Conservation (phyloP, 2,329 filamentous ascomycete species). For the Arthrobotrys megalospora region DNA sequence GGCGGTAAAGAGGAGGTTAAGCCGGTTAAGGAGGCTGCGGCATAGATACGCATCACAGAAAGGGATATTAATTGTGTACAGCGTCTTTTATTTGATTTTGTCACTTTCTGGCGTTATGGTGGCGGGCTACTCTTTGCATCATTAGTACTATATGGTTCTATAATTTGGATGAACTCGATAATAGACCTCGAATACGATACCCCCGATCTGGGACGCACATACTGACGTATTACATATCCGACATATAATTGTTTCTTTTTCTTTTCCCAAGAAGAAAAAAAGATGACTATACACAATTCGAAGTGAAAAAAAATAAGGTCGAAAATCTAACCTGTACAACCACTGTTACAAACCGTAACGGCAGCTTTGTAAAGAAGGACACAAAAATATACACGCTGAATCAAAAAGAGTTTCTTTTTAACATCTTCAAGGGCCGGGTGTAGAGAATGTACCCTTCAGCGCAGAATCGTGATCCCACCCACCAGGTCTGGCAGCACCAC, state of each 20-base stretch:
- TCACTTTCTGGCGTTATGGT: slow-evolving; percentile 45
- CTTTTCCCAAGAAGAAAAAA: background rate
- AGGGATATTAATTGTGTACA: background rate
- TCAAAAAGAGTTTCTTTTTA: slow-evolving; percentile 11
- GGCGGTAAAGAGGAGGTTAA: slow-evolving; percentile 81
- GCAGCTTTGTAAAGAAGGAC: slow-evolving; percentile 17
- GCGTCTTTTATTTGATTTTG: background rate
- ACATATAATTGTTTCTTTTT: slow-evolving; percentile 30
- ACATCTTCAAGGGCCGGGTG: slow-evolving; percentile 75
- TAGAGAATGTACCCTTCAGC: slow-evolving; percentile 84
- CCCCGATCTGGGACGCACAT: background rate
- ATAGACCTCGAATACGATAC: slow-evolving; percentile 28
- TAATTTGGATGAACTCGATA: slow-evolving; percentile 11
- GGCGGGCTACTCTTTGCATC: slow-evolving; percentile 10
- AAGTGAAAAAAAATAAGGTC: slow-evolving; percentile 13
- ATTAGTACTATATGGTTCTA: background rate
- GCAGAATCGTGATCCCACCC: slow-evolving; percentile 85
- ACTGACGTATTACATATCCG: slow-evolving; percentile 20
- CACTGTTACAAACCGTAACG: background rate
- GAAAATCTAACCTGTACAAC: slow-evolving; percentile 35
- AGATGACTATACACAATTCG: slow-evolving; percentile 52
- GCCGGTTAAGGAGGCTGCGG: slow-evolving; percentile 84
- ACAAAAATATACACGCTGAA: slow-evolving; percentile 48
- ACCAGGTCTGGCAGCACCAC: slow-evolving; percentile 83
- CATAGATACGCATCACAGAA: background rate